Percentiles rank a stretch among this genome's conserved stretches.
phyloP scores from a whole-genome alignment of 2,329 filamentous ascomycete species.

The Aureobasidium sp. region DNA sequence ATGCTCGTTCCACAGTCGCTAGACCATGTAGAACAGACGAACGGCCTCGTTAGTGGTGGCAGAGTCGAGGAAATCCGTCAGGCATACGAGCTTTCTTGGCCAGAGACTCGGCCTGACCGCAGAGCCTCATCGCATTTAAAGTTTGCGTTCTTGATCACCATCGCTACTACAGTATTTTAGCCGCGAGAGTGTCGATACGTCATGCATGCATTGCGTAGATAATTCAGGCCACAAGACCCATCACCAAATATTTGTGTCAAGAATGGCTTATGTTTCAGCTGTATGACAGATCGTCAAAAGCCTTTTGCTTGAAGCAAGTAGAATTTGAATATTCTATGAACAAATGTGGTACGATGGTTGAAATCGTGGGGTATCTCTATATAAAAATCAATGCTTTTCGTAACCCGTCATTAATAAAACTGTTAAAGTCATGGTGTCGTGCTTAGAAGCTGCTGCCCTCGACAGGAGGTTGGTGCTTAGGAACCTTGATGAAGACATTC shows the following conservation, averaged over 20 bases:
- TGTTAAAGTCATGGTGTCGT: slow-evolving; percentile 10
- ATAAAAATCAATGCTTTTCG: slow-evolving; percentile 12
- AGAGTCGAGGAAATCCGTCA: not conserved
- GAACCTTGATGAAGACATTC: slow-evolving; percentile 17
- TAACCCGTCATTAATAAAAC: slow-evolving; percentile 6
- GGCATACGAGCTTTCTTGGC: not conserved
- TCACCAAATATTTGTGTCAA: too few relatives aligned
- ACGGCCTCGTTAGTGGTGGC: not conserved
- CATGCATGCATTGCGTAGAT: not conserved
- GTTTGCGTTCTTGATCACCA: not conserved
- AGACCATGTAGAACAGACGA: not conserved
- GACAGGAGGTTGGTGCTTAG: not conserved
- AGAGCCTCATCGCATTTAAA: not conserved
- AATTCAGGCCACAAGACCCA: not conserved
- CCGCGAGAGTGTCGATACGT: too few relatives aligned
- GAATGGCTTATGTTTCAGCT: too few relatives aligned
- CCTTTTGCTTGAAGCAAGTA: not conserved
- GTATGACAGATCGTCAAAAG: not conserved
- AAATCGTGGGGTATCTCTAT: slow-evolving; percentile 12
- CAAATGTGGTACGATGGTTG: slow-evolving; percentile 3
- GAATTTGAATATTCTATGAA: not conserved
- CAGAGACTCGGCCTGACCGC: not conserved
- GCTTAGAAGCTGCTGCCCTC: not conserved
- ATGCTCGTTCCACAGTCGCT: not conserved
- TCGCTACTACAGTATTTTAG: not conserved